Conservation (phyloP, 2,329 filamentous ascomycete species). For the Colletotrichum siamense region DNA sequence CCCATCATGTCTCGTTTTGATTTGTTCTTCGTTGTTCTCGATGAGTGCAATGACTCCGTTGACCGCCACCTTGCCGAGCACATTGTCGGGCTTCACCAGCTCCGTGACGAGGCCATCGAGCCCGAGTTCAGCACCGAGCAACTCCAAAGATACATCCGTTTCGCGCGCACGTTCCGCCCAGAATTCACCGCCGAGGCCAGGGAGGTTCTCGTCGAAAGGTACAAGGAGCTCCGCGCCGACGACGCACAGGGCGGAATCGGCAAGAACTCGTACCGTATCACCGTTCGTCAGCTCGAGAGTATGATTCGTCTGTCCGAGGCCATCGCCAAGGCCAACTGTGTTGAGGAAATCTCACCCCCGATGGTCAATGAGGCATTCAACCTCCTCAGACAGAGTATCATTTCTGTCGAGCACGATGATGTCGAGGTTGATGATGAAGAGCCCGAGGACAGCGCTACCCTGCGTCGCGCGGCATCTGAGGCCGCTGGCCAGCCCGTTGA, state of each 20-base stretch:
- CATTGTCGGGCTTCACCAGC: constrained; percentile 92
- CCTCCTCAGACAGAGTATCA: constrained; percentile 91
- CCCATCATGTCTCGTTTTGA: constrained; percentile 99
- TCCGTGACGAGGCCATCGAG: constrained; percentile 88
- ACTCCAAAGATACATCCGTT: constrained; percentile 95
- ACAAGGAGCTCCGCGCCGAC: constrained; percentile 93
- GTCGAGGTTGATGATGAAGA: constrained; percentile 89
- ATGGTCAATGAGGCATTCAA: constrained; percentile 95
- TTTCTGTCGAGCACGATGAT: constrained; percentile 97
- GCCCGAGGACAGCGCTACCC: constrained; percentile 50
- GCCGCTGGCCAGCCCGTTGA: constrained; percentile 52
- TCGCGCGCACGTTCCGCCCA: constrained; percentile 92
- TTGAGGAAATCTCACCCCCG: constrained; percentile 81
- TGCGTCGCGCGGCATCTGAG: constrained; percentile 44
- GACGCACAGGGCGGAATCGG: constrained; percentile 94
- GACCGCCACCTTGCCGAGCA: constrained; percentile 93
- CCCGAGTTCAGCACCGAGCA: constrained; percentile 97
- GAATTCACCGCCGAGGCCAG: constrained; percentile 91
- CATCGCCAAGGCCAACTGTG: constrained; percentile 98
- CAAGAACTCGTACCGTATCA: constrained; percentile 96
- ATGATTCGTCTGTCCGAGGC: constrained; percentile 96
- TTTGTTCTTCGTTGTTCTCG: constrained; percentile 96
- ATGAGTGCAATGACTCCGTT: constrained; percentile 92
- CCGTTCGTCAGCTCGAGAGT: constrained; percentile 92
- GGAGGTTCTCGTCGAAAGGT: constrained; percentile 83